Evolutionary conservation across 2,329 filamentous ascomycete species (phyloP).

Genomic region (Ceratocystis huliohia): DNA sequence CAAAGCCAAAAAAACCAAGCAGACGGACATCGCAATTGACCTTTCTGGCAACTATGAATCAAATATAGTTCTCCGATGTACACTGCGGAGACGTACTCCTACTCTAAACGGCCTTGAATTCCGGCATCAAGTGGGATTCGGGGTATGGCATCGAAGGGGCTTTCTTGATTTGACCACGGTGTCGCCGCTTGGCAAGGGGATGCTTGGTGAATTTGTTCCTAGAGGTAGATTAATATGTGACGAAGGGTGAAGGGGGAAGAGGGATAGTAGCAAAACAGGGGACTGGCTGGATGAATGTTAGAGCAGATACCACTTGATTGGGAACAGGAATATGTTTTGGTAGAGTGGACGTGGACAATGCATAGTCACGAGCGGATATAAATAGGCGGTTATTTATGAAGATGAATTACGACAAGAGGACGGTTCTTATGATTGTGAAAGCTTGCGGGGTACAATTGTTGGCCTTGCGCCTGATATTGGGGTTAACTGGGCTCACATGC

Average conservation of each 20-base stretch:
- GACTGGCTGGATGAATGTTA: neutral
- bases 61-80: neutral
- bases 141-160: neutral
- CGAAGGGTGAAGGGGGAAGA: neutral
- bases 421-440: neutral
- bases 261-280: conserved; percentile 7
- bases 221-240: too few relatives aligned
- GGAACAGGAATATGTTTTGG: neutral
- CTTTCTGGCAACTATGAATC: conserved; percentile 1
- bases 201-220: neutral
- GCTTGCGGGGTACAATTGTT: neutral
- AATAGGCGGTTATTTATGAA: conserved; percentile 1
- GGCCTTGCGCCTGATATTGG: too few relatives aligned
- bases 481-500: neutral
- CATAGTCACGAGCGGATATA: neutral
- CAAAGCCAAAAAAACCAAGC: neutral
- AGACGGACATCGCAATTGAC: neutral
- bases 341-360: neutral
- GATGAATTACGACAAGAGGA: neutral
- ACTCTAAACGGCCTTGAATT: neutral
- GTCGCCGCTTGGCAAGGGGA: neutral
- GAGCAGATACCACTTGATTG: conserved; percentile 4
- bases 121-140: too few relatives aligned
- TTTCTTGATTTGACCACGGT: neutral
- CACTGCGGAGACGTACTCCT: neutral